These are phyloP conservation scores for Kitagawia praeruptora DNA, from an alignment of 129 eudicot genomes.

Conservation along the genomic window DNA sequence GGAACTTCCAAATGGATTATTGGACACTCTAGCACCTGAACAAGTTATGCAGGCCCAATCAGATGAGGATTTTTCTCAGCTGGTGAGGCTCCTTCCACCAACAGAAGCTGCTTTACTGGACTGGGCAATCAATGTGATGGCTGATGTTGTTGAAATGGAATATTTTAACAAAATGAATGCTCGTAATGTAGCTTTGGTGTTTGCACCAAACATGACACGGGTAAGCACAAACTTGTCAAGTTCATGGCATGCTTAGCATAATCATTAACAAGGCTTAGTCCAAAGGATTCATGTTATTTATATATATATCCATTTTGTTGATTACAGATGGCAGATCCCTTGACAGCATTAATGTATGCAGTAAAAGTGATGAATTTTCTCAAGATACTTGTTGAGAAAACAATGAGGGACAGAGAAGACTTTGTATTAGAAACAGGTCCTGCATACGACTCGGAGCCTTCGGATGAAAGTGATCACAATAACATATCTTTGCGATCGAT, in stretches of 20 bases:
- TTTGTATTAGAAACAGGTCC: conserved; percentile 39
- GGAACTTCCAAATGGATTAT: too few relatives aligned
- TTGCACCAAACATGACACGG: too few relatives aligned
- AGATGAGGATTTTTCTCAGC: too few relatives aligned
- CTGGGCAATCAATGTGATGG: too few relatives aligned
- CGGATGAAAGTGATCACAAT: conserved; percentile 47
- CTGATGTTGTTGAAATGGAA: too few relatives aligned
- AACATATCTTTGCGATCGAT: conserved; percentile 20
- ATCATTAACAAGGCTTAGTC: too few relatives aligned
- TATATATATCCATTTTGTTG: background rate
- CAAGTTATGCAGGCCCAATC: too few relatives aligned
- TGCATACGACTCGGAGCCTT: conserved; percentile 32
- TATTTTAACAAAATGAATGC: too few relatives aligned
- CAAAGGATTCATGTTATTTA: background rate
- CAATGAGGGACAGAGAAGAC: conserved; percentile 78
- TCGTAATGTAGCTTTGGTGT: too few relatives aligned
- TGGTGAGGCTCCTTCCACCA: too few relatives aligned
- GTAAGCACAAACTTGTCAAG: conserved; percentile 26
- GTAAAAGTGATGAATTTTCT: conserved; percentile 97
- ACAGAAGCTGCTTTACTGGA: too few relatives aligned
- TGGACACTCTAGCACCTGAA: too few relatives aligned
- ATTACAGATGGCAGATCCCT: conserved; percentile 86
- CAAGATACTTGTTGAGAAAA: conserved; percentile 62
- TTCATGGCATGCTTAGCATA: background rate
- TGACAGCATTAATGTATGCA: conserved; percentile 89